Conservation (phyloP, 495 filamentous ascomycete species). For the Penicillium pulvis region DNA sequence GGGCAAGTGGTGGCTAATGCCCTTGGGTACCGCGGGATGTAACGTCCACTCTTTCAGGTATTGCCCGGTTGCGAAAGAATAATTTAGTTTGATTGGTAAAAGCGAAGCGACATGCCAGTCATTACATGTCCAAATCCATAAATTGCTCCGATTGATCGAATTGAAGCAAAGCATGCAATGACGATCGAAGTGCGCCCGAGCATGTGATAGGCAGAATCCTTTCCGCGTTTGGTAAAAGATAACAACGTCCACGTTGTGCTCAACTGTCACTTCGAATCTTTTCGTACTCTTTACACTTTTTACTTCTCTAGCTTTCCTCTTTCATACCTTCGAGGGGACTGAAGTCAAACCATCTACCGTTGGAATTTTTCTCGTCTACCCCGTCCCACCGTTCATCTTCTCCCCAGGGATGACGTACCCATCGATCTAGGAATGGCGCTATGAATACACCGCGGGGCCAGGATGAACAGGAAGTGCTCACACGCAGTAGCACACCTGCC, state of each 20-base stretch:
- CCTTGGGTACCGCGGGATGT: too few species aligned
- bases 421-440: slow-evolving; percentile 40
- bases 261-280: background rate
- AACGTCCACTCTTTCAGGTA: too few species aligned
- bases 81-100: background rate
- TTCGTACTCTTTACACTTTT: background rate
- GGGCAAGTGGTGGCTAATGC: too few species aligned
- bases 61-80: too few species aligned
- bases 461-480: slow-evolving; percentile 36
- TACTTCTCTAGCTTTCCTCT: background rate
- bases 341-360: background rate
- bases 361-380: background rate
- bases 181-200: slow-evolving; percentile 14
- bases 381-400: slow-evolving; percentile 3
- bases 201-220: slow-evolving; percentile 39
- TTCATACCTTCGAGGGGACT: background rate
- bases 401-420: slow-evolving; percentile 37
- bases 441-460: slow-evolving; percentile 44
- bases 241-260: slow-evolving; percentile 25
- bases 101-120: background rate
- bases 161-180: slow-evolving; percentile 7
- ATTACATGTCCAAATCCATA: too few species aligned
- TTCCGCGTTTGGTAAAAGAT: slow-evolving; percentile 31
- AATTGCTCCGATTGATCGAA: too few species aligned
- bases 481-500: slow-evolving; percentile 26